Evolutionary conservation across 345 rosid genomes (phyloP), one percentile per base, ranked within the genome.

Genomic region (Viola odorata): DNA sequence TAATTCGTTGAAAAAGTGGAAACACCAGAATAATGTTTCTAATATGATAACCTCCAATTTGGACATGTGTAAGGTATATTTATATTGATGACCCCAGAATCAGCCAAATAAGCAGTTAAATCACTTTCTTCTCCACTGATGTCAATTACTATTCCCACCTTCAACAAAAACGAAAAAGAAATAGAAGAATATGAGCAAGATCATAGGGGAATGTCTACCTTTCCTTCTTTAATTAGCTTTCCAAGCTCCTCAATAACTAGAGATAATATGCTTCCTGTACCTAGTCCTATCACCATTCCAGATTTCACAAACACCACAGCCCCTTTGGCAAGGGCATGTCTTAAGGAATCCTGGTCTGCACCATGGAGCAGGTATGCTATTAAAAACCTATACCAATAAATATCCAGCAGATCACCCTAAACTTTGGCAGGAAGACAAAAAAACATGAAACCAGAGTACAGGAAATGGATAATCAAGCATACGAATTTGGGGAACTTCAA

Each of bases 191-290:
- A n/a, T n/a, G n/a, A n/a, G n/a, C n/a, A n/a, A n/a, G n/a, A n/a
- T n/a, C 58, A 15, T 54, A 12, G 10, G 49, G 32, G 41, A 12
- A 57, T 17, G 16, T 6, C 4, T 50, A 58, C 61, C 61, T 58
- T 58, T 58, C 61, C 61, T 58, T 58, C 61, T 58, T 40, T 14
- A 23, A 58, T 58, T 17, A 58, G 61, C 32, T 58, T 58, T 58
- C 61, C 61, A 42, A 58, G 48, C 36, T 58, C 61, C n/a, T 58
- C 61, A 44, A 58, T 41, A 38, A 58, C 50, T 16, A 42, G 61
- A 9, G 61, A 10, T 44, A 58, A 44, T 38, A 50, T 15, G 36
- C 50, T 23, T 58, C 61, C 61, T 1, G 61, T 15, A n/a, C 61
- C 61, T 16, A 58, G 40, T 16, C 61, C 50, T 16, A 58, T 44